Evolutionary conservation across 2,329 filamentous ascomycete genomes (phyloP), one percentile per base, ranked within the genome.

Genomic region (Thielaviopsis populi): DNA sequence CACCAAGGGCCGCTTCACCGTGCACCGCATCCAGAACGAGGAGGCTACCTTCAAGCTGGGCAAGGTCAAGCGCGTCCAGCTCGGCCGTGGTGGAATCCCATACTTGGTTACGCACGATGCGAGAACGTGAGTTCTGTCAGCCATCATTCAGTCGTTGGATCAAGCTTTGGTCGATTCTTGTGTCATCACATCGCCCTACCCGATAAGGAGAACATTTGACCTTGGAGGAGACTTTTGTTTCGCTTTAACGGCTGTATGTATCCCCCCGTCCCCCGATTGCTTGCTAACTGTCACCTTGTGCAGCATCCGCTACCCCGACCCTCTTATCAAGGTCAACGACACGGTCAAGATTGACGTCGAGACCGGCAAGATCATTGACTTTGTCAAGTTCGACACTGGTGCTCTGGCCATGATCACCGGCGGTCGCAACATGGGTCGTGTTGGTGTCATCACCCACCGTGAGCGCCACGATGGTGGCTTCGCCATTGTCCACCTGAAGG

Each of bases 61-160:
- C 84, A 99, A 97, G 86, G 94, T 99, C 83, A 96, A 96, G 89
- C 88, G 92, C 75, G 94, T 99, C 69, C 94, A 99, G 84, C 86
- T 99, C 74, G 94, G 94, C 84, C 92, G 91, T 81, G 95, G 94
- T 81, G 94, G 91, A 83, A 95, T 99, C 87, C 94, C 94, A 95
- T 99, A 96, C 91, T 96, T 97, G 91, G 94, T 99, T 89, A 99
- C 94, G 91, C 94, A 99, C 89, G 94, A 99, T 94, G 94, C 94
- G 82, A 88, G 94, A 91, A 99, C 94, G 92, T 99, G 84, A 96
- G 92, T 97, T 88, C 84, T 87, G 81, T 85, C 81, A 84, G 81
- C 88, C 88, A 90, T 96, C 91, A 94, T 91, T 96, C 92, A 96
- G 92, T 87, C 92, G 92, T 96, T 96, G 92, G 90, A 92, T 89